Conservation (phyloP, 1,284 basidiomycete species). For the Fomitopsis palustris region DNA sequence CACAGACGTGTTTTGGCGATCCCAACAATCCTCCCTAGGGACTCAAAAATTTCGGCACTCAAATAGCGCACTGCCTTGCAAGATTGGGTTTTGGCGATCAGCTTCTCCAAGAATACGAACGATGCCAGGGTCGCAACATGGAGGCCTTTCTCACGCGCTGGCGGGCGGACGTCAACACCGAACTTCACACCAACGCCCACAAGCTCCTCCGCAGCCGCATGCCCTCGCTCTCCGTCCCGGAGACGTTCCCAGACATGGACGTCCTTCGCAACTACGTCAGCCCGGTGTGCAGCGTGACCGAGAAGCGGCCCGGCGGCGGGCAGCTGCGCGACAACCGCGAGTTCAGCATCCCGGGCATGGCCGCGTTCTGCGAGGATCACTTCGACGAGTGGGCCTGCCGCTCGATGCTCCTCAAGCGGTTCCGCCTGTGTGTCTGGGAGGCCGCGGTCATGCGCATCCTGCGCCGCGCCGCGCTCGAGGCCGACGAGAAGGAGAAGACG, state of each 20-base stretch:
- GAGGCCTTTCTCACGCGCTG: slow-evolving; percentile 33
- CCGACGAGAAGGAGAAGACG: slow-evolving; percentile 32
- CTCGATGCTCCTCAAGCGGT: slow-evolving; percentile 37
- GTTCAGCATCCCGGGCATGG: slow-evolving; percentile 40
- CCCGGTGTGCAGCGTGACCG: slow-evolving; percentile 31
- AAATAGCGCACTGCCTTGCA: slow-evolving; percentile 34
- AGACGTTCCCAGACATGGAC: slow-evolving; percentile 36
- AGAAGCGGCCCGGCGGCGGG: slow-evolving; percentile 20
- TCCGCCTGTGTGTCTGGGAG: slow-evolving; percentile 38
- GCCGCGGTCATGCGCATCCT: slow-evolving; percentile 38
- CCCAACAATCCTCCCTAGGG: slow-evolving; percentile 25
- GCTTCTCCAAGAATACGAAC: slow-evolving; percentile 39
- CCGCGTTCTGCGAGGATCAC: slow-evolving; percentile 47
- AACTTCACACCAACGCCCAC: slow-evolving; percentile 44
- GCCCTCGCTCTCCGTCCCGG: slow-evolving; percentile 32
- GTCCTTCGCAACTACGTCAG: slow-evolving; percentile 44
- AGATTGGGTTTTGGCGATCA: slow-evolving; percentile 40
- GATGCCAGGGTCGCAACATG: slow-evolving; percentile 20
- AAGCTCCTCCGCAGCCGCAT: slow-evolving; percentile 36
- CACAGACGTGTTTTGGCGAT: not conserved
- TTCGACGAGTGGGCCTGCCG: slow-evolving; percentile 55
- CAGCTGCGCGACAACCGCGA: slow-evolving; percentile 29
- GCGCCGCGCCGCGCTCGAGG: slow-evolving; percentile 38
- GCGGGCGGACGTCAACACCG: slow-evolving; percentile 40
- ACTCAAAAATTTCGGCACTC: slow-evolving; percentile 31